A percentile compares a stretch with the other conserved stretches of the same genome.
Evolutionary conservation across 371 early-diverging fungal species (phyloP).

Genomic region (Batkoa obscura): DNA sequence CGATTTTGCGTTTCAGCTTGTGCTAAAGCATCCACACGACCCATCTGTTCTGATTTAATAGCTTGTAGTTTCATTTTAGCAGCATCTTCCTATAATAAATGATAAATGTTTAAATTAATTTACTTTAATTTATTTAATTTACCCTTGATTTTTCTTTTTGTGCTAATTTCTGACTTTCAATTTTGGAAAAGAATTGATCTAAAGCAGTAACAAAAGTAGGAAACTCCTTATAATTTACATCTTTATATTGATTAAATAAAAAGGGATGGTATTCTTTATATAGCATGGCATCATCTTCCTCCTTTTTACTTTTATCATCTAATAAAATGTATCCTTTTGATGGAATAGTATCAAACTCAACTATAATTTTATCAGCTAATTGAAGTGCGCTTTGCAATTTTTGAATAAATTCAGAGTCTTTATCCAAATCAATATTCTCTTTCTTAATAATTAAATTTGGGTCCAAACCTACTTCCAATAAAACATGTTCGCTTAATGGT

Average conservation of each 20-base stretch:
- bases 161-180: conserved; percentile 72
- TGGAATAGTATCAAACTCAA: conserved; percentile 18
- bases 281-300: conserved; percentile 10
- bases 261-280: conserved; percentile 84
- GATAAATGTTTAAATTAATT: too few species aligned
- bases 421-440: conserved; percentile 18
- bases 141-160: conserved; percentile 39
- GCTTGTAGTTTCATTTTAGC: conserved; percentile 67
- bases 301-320: background rate
- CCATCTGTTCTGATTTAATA: conserved; percentile 57
- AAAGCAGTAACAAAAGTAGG: conserved; percentile 65
- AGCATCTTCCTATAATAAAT: conserved; percentile 30
- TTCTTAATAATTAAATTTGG: conserved; percentile 12
- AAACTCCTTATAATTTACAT: conserved; percentile 28
- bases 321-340: conserved; percentile 36
- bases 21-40: conserved; percentile 52
- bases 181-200: conserved; percentile 77
- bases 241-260: conserved; percentile 46
- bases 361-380: conserved; percentile 33
- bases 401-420: conserved; percentile 16
- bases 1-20: conserved; percentile 37
- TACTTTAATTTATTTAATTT: background rate
- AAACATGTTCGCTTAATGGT: conserved; percentile 72
- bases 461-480: conserved; percentile 43
- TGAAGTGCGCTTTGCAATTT: conserved; percentile 20